Evolutionary conservation across 129 eudicot genomes (phyloP).

Genomic region (Arctium lappa): DNA sequence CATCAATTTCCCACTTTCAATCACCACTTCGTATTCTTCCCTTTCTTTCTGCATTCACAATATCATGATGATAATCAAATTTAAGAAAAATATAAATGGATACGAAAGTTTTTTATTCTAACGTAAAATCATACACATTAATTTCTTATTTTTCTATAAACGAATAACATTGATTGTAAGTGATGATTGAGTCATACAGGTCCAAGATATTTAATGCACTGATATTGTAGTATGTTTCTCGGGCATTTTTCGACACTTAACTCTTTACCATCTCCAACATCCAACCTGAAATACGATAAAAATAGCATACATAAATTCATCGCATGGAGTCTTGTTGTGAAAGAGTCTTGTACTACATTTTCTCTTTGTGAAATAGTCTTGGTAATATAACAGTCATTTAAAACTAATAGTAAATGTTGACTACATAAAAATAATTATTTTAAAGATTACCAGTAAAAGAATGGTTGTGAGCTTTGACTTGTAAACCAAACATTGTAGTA

Average conservation of each 20-base stretch:
- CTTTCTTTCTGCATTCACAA: conserved; percentile 61
- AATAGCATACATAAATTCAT: not conserved
- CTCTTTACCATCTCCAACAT: conserved; percentile 91
- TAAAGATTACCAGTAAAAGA: conserved; percentile 64
- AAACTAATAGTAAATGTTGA: not conserved
- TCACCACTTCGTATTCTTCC: conserved; percentile 70
- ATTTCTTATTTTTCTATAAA: not conserved
- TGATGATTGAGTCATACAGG: conserved; percentile 45
- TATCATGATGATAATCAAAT: not conserved
- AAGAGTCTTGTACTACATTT: not conserved
- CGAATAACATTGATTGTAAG: not conserved
- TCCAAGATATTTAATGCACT: conserved; percentile 86
- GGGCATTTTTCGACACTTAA: conserved; percentile 60
- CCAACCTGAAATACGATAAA: conserved; percentile 56
- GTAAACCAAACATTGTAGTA: conserved; percentile 64
- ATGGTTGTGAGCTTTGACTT: conserved; percentile 70
- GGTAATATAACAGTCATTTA: not conserved
- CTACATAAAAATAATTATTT: not conserved
- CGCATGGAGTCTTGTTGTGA: not conserved
- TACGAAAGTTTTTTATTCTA: not conserved
- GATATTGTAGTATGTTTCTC: conserved; percentile 54
- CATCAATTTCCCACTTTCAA: conserved; percentile 60
- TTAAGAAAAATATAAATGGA: not conserved
- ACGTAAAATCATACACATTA: conserved; percentile 1
- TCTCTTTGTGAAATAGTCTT: not conserved